Percentiles rank a stretch among this genome's conserved stretches.
Evolutionary conservation across 306 rosid species (phyloP).

Genomic region (Begonia loranthoides): DNA sequence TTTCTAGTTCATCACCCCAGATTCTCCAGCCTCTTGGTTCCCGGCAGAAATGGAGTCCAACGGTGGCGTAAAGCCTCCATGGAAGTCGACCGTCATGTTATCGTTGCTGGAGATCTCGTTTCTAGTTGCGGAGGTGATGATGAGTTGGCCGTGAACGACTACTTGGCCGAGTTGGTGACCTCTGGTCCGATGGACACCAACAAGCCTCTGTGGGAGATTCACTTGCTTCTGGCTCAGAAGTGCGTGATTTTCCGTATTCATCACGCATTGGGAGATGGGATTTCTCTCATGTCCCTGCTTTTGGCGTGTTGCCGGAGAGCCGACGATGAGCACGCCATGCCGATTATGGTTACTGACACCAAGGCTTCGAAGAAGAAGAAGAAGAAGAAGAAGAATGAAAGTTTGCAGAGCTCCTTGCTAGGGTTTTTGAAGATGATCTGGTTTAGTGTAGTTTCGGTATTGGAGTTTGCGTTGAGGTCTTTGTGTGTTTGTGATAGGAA

Average conservation of each 20-base stretch:
- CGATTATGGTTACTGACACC: slow-evolving; percentile 12
- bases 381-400: neutral
- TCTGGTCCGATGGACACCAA: slow-evolving; percentile 27
- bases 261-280: slow-evolving; percentile 76
- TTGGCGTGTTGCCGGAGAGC: slow-evolving; percentile 42
- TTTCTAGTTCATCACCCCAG: slow-evolving; percentile 40
- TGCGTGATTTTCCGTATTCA: slow-evolving; percentile 51
- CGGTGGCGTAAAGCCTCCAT: slow-evolving; percentile 54
- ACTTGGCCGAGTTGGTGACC: slow-evolving; percentile 47
- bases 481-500: slow-evolving; percentile 50
- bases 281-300: slow-evolving; percentile 66
- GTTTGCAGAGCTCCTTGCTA: slow-evolving; percentile 7
- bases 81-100: slow-evolving; percentile 37
- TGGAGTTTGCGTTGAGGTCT: slow-evolving; percentile 25
- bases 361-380: slow-evolving; percentile 3
- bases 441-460: slow-evolving; percentile 31
- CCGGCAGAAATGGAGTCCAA: slow-evolving; percentile 40
- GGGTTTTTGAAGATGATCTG: slow-evolving; percentile 13
- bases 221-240: slow-evolving; percentile 41
- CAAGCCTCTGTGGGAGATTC: slow-evolving; percentile 91
- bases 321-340: slow-evolving; percentile 21
- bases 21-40: slow-evolving; percentile 59
- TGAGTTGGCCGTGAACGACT: slow-evolving; percentile 30
- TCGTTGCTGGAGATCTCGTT: slow-evolving; percentile 7
- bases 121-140: slow-evolving; percentile 1